Evolutionary conservation across 257 asterid species (phyloP).

Genomic region (Fraxinus quadrangulata): DNA sequence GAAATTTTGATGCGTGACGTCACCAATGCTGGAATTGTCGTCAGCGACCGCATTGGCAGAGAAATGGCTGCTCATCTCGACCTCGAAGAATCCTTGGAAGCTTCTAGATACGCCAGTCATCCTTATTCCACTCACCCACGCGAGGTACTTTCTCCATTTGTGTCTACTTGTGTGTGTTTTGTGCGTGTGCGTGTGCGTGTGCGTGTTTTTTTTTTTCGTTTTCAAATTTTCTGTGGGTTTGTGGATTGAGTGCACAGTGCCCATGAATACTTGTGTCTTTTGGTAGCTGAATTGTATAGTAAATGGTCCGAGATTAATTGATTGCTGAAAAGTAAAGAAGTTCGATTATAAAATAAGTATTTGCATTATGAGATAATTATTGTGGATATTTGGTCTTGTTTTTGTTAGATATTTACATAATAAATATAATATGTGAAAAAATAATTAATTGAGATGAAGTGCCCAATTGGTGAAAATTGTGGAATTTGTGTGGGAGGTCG

Average conservation of each 20-base stretch:
- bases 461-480: too few relatives aligned
- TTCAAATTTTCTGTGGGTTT: neutral
- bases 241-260: neutral
- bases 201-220: neutral
- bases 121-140: conserved; percentile 92
- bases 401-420: neutral
- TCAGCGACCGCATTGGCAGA: conserved; percentile 77
- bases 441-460: too few relatives aligned
- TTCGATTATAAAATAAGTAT: neutral
- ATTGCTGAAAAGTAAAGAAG: neutral
- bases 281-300: neutral
- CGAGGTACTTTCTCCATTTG: conserved; percentile 53
- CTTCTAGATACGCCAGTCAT: conserved; percentile 91
- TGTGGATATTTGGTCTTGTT: neutral
- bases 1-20: conserved; percentile 92
- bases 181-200: too few relatives aligned
- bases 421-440: too few relatives aligned
- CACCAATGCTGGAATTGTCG: conserved; percentile 83
- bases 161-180: too few relatives aligned
- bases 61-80: conserved; percentile 74
- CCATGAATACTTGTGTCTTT: neutral
- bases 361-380: neutral
- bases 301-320: neutral
- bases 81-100: conserved; percentile 89
- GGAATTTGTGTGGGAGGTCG: too few relatives aligned